Evolutionary conservation across 192 early-diverging fungal species (phyloP), one percentile per base, ranked within the genome.

Genomic region (Lobosporangium transversale): DNA sequence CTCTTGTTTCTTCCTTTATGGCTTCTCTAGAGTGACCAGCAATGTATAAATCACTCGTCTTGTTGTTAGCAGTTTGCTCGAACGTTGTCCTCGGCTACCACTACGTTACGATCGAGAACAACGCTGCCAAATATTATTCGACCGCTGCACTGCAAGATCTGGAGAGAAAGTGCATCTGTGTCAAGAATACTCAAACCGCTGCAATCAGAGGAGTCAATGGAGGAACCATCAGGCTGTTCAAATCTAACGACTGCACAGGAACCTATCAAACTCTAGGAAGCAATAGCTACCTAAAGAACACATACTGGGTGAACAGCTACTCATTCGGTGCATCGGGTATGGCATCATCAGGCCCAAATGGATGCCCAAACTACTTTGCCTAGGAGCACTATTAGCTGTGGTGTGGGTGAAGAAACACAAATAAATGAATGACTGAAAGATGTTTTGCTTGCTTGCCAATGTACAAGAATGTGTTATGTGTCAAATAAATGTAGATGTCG

Each of bases 231-330:
- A 66, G 15, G 24, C 32, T 66, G 36, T 66, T 66, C 53, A 27
- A 21, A 2, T 40, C 49, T 29, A 56, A 12, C 44, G 44, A 66
- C 33, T 66, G 63, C 45, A 56, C 53, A 1, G 63, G 63, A 17
- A 56, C 47, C 24, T 66, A 49, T 23, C 31, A 57, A 18, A 49
- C 43, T 21, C 20, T 57, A 4, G 44, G 44, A 37, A 47, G 53
- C 21, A 47, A 57, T 18, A 35, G 21, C 0, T 23, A 0, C 0
- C 21, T 18, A 3, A 2, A 1, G 5, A 48, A 66, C 24, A 42
- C 63, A 2, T 44, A 66, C 0, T 66, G 53, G 63, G 53, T 66
- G 29, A 66, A 66, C 63, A 66, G 63, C 20, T 7, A 37, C 43
- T 66, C 53, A 2, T 66, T 23, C 10, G 62, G 42, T 47, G 21